Conservation (phyloP, 257 asterid genomes). For the Nicotiana sylvestris region DNA sequence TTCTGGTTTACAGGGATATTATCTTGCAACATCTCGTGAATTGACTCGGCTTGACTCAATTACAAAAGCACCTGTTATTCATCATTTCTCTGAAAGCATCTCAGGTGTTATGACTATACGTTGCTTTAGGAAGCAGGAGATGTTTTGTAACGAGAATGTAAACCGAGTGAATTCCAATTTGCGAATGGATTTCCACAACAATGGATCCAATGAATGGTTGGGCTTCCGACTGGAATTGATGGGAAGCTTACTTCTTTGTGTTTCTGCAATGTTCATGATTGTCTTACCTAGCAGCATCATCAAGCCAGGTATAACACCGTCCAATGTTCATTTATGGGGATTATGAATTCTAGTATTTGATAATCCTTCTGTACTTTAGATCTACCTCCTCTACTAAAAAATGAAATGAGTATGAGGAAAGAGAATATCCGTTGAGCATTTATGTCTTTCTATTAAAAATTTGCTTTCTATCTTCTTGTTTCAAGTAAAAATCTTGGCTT, state of each 20-base stretch:
- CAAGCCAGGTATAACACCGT: slow-evolving; percentile 59
- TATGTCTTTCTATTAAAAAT: background rate
- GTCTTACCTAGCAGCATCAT: slow-evolving; percentile 86
- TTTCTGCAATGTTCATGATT: slow-evolving; percentile 75
- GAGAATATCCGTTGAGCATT: background rate
- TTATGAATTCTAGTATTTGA: background rate
- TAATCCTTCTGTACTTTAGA: background rate
- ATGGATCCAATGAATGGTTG: slow-evolving; percentile 94
- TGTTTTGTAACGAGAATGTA: slow-evolving; percentile 65
- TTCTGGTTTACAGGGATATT: slow-evolving; percentile 66
- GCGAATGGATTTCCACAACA: slow-evolving; percentile 91
- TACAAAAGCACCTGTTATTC: slow-evolving; percentile 94
- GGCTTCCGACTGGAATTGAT: slow-evolving; percentile 84
- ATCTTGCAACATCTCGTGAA: slow-evolving; percentile 84
- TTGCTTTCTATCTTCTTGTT: background rate
- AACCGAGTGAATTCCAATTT: slow-evolving; percentile 66
- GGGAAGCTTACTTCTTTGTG: slow-evolving; percentile 81
- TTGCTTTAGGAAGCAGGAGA: slow-evolving; percentile 71
- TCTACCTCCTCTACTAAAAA: background rate
- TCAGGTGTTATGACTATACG: slow-evolving; percentile 92
- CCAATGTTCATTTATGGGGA: background rate
- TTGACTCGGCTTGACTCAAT: slow-evolving; percentile 88
- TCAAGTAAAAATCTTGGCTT: slow-evolving; percentile 1
- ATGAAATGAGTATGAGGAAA: background rate
- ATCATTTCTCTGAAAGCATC: slow-evolving; percentile 93